Percentiles rank a stretch among this genome's conserved stretches.
Evolutionary conservation across 2,329 filamentous ascomycete genomes (phyloP).

Genomic region (Colletotrichum falcatum): DNA sequence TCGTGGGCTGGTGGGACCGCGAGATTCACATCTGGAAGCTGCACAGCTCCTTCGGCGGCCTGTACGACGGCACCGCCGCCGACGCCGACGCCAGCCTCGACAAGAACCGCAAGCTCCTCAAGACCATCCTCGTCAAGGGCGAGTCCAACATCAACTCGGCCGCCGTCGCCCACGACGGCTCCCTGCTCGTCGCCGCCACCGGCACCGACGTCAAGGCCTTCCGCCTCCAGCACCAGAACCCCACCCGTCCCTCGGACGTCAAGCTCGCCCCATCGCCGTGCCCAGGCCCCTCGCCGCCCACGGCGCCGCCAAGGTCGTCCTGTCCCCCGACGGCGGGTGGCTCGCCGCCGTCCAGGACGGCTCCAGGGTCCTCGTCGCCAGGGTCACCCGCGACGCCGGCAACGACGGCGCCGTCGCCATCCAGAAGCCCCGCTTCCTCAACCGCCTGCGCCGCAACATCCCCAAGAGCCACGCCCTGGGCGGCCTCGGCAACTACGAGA

Average conservation of each 20-base stretch:
- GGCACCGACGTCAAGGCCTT: slow-evolving; percentile 82
- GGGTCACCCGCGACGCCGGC: slow-evolving; percentile 49
- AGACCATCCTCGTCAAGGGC: slow-evolving; percentile 75
- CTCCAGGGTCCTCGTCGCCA: slow-evolving; percentile 66
- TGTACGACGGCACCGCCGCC: slow-evolving; percentile 56
- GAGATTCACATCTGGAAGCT: slow-evolving; percentile 86
- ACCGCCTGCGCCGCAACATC: slow-evolving; percentile 65
- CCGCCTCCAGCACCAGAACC: slow-evolving; percentile 66
- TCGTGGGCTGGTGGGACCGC: slow-evolving; percentile 93
- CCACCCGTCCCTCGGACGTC: slow-evolving; percentile 68
- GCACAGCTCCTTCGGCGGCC: slow-evolving; percentile 58
- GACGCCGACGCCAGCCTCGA: slow-evolving; percentile 57
- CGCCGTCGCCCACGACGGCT: slow-evolving; percentile 77
- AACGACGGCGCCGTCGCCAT: slow-evolving; percentile 40
- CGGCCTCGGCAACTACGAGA: slow-evolving; percentile 80
- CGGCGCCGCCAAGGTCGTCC: slow-evolving; percentile 76
- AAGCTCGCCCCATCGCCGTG: slow-evolving; percentile 76
- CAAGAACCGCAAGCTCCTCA: slow-evolving; percentile 73
- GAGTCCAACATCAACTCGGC: slow-evolving; percentile 87
- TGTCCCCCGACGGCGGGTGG: slow-evolving; percentile 79
- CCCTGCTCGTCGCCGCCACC: slow-evolving; percentile 81
- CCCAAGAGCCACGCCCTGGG: slow-evolving; percentile 70
- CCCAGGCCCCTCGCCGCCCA: slow-evolving; percentile 65
- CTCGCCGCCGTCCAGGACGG: slow-evolving; percentile 73
- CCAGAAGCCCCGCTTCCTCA: slow-evolving; percentile 57